A percentile compares a stretch with the other conserved stretches of the same genome.
Evolutionary conservation across 1,284 basidiomycete genomes (phyloP).

Genomic region (Filobasidium uniguttulatum): DNA sequence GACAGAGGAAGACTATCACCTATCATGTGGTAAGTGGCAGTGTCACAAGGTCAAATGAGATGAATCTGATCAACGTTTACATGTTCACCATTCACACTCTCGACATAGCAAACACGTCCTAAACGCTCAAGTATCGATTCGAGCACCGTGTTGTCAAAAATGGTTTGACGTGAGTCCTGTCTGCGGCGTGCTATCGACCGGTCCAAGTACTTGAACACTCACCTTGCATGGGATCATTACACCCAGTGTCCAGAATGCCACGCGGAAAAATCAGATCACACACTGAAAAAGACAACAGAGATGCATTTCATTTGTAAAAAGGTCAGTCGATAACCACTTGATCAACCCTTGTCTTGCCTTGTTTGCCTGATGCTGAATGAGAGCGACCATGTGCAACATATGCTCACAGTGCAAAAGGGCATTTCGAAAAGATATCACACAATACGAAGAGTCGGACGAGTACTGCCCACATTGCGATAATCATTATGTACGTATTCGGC

Average conservation of each 20-base stretch:
- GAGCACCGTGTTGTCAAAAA: constrained; percentile 84
- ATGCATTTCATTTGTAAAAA: constrained; percentile 96
- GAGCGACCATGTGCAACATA: neutral
- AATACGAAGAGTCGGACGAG: constrained; percentile 90
- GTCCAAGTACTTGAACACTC: neutral
- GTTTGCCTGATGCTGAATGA: too few relatives aligned
- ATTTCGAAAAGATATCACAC: constrained; percentile 83
- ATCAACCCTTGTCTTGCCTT: neutral
- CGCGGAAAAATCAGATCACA: constrained; percentile 64
- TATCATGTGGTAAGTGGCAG: neutral
- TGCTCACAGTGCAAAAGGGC: constrained; percentile 64
- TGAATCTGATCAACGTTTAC: too few relatives aligned
- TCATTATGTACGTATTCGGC: constrained; percentile 59
- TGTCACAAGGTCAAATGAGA: too few relatives aligned
- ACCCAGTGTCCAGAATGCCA: constrained; percentile 78
- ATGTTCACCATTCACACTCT: too few relatives aligned
- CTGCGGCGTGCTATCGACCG: neutral
- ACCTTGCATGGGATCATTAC: constrained; percentile 5
- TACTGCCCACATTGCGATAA: constrained; percentile 98
- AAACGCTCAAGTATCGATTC: constrained; percentile 83
- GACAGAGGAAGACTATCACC: too few relatives aligned
- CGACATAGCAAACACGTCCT: constrained; percentile 82
- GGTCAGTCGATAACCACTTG: constrained; percentile 17
- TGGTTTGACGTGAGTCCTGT: constrained; percentile 59
- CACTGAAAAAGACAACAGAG: constrained; percentile 62